phyloP scores from a whole-genome alignment of 1,284 basidiomycete genomes.

The Wolfiporia cocos region DNA sequence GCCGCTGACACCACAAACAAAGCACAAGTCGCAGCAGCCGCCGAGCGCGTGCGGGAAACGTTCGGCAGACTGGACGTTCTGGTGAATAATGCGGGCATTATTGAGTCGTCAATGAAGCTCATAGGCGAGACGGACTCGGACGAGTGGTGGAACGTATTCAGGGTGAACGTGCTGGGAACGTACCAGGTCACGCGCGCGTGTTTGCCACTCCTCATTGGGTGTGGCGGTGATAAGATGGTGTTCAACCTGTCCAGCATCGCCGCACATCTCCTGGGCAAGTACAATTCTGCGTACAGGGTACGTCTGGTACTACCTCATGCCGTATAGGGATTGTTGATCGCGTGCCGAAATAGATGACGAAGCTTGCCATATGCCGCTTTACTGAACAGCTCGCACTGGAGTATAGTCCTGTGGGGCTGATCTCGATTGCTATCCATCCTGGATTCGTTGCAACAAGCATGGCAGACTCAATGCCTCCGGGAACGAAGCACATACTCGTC shows the following conservation, averaged over 20 bases:
- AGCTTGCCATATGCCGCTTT: neutral
- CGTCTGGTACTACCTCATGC: neutral
- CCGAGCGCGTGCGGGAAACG: neutral
- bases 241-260: neutral
- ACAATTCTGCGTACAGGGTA: neutral
- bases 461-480: neutral
- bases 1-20: neutral
- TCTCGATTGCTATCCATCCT: neutral
- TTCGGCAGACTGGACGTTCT: neutral
- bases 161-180: conserved; percentile 1
- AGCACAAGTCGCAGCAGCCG: neutral
- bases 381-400: neutral
- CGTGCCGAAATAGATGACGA: neutral
- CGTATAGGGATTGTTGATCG: neutral
- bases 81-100: neutral
- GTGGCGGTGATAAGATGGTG: neutral
- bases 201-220: neutral
- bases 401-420: neutral
- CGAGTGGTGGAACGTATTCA: neutral
- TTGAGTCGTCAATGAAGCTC: neutral
- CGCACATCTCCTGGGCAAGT: neutral
- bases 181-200: neutral
- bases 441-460: neutral
- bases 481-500: neutral
- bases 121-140: neutral